phyloP scores from a whole-genome alignment of 2,329 filamentous ascomycete genomes.

The Colletotrichum noveboracense region DNA sequence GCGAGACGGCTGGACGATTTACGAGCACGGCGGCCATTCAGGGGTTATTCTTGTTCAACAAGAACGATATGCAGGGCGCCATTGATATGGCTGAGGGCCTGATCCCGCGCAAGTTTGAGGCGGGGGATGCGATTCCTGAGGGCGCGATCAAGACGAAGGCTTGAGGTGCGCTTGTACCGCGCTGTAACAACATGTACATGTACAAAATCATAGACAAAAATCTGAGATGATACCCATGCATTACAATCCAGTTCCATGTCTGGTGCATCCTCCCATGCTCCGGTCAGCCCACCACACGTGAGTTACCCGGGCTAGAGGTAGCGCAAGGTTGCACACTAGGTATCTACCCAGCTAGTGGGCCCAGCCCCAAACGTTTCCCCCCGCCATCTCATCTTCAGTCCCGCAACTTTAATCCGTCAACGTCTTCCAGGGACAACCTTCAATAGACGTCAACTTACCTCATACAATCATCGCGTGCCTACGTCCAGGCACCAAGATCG shows the following conservation, averaged over 20 bases:
- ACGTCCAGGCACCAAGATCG: not conserved
- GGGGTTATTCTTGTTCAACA: conserved; percentile 94
- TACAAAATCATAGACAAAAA: not conserved
- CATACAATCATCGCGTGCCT: not conserved
- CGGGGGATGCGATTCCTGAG: conserved; percentile 41
- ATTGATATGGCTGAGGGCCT: conserved; percentile 78
- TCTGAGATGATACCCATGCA: conserved; percentile 1
- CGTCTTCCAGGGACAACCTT: not conserved
- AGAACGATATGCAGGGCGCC: conserved; percentile 86
- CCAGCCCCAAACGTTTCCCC: not conserved
- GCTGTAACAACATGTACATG: conserved; percentile 12
- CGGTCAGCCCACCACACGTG: not conserved
- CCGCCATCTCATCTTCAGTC: not conserved
- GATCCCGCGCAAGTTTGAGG: conserved; percentile 61
- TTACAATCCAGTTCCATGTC: not conserved
- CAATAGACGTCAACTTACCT: not conserved
- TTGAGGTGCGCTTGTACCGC: conserved; percentile 21
- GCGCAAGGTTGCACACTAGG: not conserved
- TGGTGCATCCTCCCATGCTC: not conserved
- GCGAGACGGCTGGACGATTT: conserved; percentile 50
- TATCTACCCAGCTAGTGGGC: not conserved
- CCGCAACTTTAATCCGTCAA: not conserved
- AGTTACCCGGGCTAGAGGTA: not conserved
- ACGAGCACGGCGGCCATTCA: conserved; percentile 93
- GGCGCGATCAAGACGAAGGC: conserved; percentile 47